A percentile compares a stretch with the other conserved stretches of the same genome.
phyloP scores from a whole-genome alignment of 179 eudicot species.

The Dionaea muscipula region DNA sequence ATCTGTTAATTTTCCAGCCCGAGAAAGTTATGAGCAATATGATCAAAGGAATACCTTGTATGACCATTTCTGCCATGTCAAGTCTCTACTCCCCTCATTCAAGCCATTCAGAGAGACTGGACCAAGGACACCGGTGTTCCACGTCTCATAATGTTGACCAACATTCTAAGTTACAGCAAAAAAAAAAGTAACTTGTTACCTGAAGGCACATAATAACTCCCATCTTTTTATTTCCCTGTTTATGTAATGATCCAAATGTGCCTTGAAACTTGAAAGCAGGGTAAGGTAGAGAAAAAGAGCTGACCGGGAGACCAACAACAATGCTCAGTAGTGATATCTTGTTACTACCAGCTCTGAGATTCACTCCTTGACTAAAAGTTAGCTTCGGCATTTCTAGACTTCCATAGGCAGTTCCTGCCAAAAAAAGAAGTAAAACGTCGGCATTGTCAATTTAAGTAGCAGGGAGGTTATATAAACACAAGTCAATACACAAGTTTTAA shows the following conservation, averaged over 20 bases:
- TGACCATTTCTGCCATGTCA: constrained; percentile 96
- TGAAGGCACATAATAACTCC: too few species aligned
- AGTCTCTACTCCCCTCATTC: constrained; percentile 70
- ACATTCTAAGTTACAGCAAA: constrained; percentile 41
- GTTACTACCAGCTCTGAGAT: constrained; percentile 67
- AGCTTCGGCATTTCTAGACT: constrained; percentile 62
- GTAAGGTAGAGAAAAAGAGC: constrained; percentile 16
- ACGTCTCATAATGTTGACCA: constrained; percentile 73
- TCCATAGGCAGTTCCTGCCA: constrained; percentile 71
- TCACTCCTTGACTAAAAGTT: constrained; percentile 48
- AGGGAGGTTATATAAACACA: too few species aligned
- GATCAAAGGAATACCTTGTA: constrained; percentile 86
- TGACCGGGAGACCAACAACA: constrained; percentile 90
- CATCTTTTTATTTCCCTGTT: too few species aligned
- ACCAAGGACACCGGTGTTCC: constrained; percentile 92
- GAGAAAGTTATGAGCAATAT: too few species aligned
- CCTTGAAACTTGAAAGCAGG: too few species aligned
- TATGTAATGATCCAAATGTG: too few species aligned
- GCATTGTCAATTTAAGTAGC: too few species aligned
- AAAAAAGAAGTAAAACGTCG: constrained; percentile 8
- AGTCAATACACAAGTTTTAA: too few species aligned
- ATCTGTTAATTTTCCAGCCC: constrained; percentile 5
- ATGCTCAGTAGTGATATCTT: constrained; percentile 68
- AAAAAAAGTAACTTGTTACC: background rate
- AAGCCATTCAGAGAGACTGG: constrained; percentile 73